Evolutionary conservation across 2,329 filamentous ascomycete species (phyloP), one percentile per base, ranked within the genome.

Genomic region (Fusarium austroafricanum): DNA sequence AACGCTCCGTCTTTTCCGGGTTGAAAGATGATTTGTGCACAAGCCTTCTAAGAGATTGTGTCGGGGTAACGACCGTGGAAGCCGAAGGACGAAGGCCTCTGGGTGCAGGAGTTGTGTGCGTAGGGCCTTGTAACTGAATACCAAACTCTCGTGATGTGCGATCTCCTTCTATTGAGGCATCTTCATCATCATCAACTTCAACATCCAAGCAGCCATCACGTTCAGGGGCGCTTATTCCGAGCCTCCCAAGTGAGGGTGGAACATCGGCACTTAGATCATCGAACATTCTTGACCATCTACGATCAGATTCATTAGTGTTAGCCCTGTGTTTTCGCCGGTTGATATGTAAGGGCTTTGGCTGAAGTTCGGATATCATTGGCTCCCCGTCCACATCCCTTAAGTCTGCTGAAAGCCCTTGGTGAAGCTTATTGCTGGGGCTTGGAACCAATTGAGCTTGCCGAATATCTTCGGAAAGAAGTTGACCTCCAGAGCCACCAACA

Each of bases 331-430:
- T 58, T 18, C 55, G 61, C 6, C 46, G 59, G 9, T 55, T 68
- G 17, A 77, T 55, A 12, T 67, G 63, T 12, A 77, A 60, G 5
- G 75, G 73, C 12, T 70, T 67, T 9, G 75, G 75, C 29, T 71
- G 68, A 21, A 75, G 53, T 20, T 67, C 67, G 7, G 68, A 52
- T 18, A 63, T 56, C 29, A 68, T 68, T 6, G 65, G 54, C 18
- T 65, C 64, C 17, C 57, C 52, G 29, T 68, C 71, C 18, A 45
- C 38, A 38, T 56, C 47, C 71, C 66, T 70, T 14, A 75, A 35
- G 42, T 73, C 64, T 3, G 74, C 75, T 3, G 68, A 63, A 5
- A 68, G 63, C 6, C 71, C 68, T 14, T 64, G 37, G 5, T 65
- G 61, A 5, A 67, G 47, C 5, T 64, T 63, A 10, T 51, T 38